Evolutionary conservation across 768 basidiomycete genomes (phyloP), one percentile per base, ranked within the genome.

Genomic region (Leucosporidium yakuticum): DNA sequence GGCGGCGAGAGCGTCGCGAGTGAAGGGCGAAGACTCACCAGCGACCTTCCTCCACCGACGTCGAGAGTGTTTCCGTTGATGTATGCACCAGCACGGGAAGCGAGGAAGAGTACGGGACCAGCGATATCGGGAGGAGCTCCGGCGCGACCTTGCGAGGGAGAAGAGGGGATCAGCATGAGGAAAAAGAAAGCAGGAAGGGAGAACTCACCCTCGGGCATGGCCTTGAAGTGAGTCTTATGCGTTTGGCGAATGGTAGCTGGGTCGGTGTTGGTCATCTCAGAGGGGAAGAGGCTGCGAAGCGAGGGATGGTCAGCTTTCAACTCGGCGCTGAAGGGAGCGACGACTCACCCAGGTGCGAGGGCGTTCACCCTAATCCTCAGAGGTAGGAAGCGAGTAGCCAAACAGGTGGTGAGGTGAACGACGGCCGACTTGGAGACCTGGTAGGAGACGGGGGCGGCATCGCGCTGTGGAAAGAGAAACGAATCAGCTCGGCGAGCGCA

Each of bases 1-100:
- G 39, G 39, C 39, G 39, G 11, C 6, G n/a, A n/a, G n/a, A n/a
- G n/a, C n/a, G n/a, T n/a, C n/a, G n/a, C n/a, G n/a, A n/a, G n/a
- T n/a, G n/a, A n/a, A n/a, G n/a, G n/a, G n/a, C n/a, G n/a, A 87
- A 53, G 73, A 72, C 48, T 27, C 53, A 63, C 53, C 27, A 62
- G 8, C 8, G 36, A 62, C 20, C 61, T 19, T 4, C 61, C 61
- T 2, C 61, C 61, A 31, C 53, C 61, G 14, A 39, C 61, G 34
- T 50, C 61, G 14, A 62, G 49, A 1, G 53, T 62, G 15, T 12
- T 21, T 21, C 61, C 61, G 49, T 62, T 62, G n/a, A 62, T 29
- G n/a, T 62, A 62, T 1, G 49, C 47, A 2, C 61, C 61, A 12
- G 48, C 61, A 4, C 61, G 48, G 12, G 48, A 50, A 11, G 61